Evolutionary conservation across 1,284 basidiomycete genomes (phyloP).

Genomic region (Peniophora sp.): DNA sequence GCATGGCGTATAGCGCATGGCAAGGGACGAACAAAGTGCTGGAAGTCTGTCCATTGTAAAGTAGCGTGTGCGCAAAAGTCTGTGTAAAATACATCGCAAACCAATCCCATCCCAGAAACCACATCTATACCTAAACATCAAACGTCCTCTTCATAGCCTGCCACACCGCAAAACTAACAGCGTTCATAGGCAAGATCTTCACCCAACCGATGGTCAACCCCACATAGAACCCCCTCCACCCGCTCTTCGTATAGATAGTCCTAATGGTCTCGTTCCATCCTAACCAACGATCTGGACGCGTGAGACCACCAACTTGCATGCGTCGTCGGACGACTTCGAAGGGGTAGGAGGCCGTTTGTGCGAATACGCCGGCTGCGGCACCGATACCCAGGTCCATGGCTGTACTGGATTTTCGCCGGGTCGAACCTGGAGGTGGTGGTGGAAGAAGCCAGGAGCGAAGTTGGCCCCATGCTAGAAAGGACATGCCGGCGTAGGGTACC

Average conservation of each 20-base stretch:
- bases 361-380: slow-evolving; percentile 83
- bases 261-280: slow-evolving; percentile 73
- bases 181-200: slow-evolving; percentile 97
- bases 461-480: slow-evolving; percentile 89
- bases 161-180: slow-evolving; percentile 75
- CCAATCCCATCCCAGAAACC: no score
- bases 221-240: slow-evolving; percentile 89
- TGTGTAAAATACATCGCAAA: no score
- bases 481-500: slow-evolving; percentile 95
- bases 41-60: no score
- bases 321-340: slow-evolving; percentile 91
- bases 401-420: slow-evolving; percentile 31
- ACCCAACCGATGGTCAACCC: slow-evolving; percentile 91
- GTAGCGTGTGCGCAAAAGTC: no score
- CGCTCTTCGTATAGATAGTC: slow-evolving; percentile 61
- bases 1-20: no score
- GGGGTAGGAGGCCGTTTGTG: slow-evolving; percentile 92
- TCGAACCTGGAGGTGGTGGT: slow-evolving; percentile 15
- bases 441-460: slow-evolving; percentile 64
- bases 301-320: slow-evolving; percentile 94
- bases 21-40: no score
- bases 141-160: slow-evolving; percentile 62
- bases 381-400: slow-evolving; percentile 72
- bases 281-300: slow-evolving; percentile 70
- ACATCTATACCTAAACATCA: slow-evolving; percentile 30